Base-by-base conservation (phyloP, 176 grass and related monocot species). In the Oryza nivara region DNA sequence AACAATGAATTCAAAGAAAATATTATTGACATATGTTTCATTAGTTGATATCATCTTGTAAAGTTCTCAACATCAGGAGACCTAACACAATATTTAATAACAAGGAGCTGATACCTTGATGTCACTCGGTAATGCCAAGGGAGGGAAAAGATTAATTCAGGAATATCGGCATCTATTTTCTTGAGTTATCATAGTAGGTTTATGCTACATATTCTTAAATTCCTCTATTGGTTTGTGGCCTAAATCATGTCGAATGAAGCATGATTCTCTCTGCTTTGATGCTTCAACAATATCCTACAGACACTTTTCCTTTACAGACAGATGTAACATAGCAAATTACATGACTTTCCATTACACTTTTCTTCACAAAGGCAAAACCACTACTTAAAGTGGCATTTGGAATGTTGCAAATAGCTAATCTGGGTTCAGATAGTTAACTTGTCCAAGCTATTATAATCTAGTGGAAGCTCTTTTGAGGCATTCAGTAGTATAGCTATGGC, bases 231-330 rank as follows among this genome's bases (percentile, higher is more conserved):
- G 28, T 79, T 16, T 12, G 11, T 49, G 23, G 64, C 20, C 19
- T 73, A 72, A 28, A 40, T 79, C 28, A 65, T 86, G 40, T 51
- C 14, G 65, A 73, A 67, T 46, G 16, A 58, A 58, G n/a, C 15
- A 5, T 54, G 43, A 40, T 41, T 41, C 20, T 14, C 23, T 80
- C 6, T 67, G 10, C 17, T 32, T 11, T 67, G 6, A 72, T 52
- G 43, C 14, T 74, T 79, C 61, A 22, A 72, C 34, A 40, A 80
- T 73, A 20, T 11, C 13, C 23, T 11, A 25, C 26, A 16, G 66
- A 73, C 16, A 32, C 30, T 11, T 75, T 0, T 68, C 34, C 65
- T 45, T 48, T 30, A 70, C 7, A 54, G 22, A 32, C 4, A 32
- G 16, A 36, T 47, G n/a, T 0, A 74, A 10, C 5, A 13, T 25